Conservation (phyloP, 73 alveolate genomes). For the Paramecium pentaurelia region DNA sequence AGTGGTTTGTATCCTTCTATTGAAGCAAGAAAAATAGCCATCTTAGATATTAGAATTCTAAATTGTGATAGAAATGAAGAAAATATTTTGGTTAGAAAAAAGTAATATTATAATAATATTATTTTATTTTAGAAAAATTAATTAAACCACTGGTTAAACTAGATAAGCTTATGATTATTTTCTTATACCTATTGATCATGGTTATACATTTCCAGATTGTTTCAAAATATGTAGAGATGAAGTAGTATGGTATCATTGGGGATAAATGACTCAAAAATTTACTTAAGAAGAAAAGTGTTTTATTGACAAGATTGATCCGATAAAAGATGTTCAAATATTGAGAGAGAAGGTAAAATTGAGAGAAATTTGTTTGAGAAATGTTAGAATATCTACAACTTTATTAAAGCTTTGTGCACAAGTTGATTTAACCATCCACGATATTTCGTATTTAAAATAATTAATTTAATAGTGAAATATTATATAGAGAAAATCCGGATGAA, state of each 20-base stretch:
- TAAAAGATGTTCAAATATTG: constrained; percentile 80
- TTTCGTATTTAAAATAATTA: constrained; percentile 47
- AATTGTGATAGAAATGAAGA: constrained; percentile 97
- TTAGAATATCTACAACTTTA: constrained; percentile 85
- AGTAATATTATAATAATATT: constrained; percentile 23
- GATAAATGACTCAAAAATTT: constrained; percentile 81
- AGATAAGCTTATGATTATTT: constrained; percentile 66
- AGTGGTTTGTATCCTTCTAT: constrained; percentile 80
- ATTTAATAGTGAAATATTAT: constrained; percentile 24
- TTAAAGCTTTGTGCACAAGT: constrained; percentile 87
- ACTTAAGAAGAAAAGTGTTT: constrained; percentile 73
- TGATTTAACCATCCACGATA: constrained; percentile 87
- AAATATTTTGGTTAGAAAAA: constrained; percentile 88
- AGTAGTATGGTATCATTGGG: constrained; percentile 96
- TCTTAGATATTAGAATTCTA: constrained; percentile 90
- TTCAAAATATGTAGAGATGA: constrained; percentile 92
- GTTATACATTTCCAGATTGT: constrained; percentile 90
- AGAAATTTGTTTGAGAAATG: constrained; percentile 90
- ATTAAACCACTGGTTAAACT: constrained; percentile 37
- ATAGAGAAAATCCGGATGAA: constrained; percentile 56
- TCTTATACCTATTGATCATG: constrained; percentile 97
- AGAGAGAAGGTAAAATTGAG: constrained; percentile 84
- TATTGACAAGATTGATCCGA: constrained; percentile 80
- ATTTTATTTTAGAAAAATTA: neutral
- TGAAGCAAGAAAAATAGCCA: constrained; percentile 94